A percentile compares a stretch with the other conserved stretches of the same genome.
These are phyloP conservation scores for Allomyces macrogynus DNA, from an alignment of 192 early-diverging fungal genomes.

Conservation along the genomic window DNA sequence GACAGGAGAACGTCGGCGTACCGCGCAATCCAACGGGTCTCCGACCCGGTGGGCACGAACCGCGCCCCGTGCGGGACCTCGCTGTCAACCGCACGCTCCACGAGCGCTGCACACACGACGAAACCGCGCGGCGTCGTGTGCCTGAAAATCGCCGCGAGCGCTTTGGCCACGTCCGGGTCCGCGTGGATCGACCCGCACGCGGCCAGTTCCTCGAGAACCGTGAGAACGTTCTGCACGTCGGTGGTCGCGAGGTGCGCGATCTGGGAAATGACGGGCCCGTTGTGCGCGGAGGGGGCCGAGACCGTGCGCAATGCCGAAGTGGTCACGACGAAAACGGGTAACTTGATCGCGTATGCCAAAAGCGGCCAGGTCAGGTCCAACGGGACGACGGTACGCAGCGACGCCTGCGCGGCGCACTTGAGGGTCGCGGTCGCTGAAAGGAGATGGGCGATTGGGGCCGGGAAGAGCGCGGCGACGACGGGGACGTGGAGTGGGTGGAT, in stretches of 20 bases:
- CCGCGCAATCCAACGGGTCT: conserved; percentile 18
- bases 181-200: conserved; percentile 22
- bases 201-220: conserved; percentile 31
- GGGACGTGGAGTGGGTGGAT: conserved; percentile 40
- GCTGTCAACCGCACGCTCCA: conserved; percentile 6
- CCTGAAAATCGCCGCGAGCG: conserved; percentile 33
- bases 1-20: conserved; percentile 25
- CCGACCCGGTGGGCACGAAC: conserved; percentile 19
- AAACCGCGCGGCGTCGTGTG: conserved; percentile 21
- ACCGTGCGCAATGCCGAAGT: conserved; percentile 44
- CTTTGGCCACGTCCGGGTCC: conserved; percentile 38
- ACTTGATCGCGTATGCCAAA: conserved; percentile 22
- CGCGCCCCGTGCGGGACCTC: conserved; percentile 21
- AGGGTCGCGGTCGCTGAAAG: conserved; percentile 15
- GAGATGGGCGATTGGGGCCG: conserved; percentile 10
- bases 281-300: conserved; percentile 36
- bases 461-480: conserved; percentile 25
- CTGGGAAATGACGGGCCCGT: conserved; percentile 28
- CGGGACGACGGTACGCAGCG: conserved; percentile 33
- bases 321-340: conserved; percentile 39
- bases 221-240: conserved; percentile 14
- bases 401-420: conserved; percentile 28
- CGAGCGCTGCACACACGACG: conserved; percentile 33
- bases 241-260: conserved; percentile 21
- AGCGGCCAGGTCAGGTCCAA: conserved; percentile 6